Evolutionary conservation across 2,329 filamentous ascomycete species (phyloP).

Genomic region (Exophiala aquamarina): DNA sequence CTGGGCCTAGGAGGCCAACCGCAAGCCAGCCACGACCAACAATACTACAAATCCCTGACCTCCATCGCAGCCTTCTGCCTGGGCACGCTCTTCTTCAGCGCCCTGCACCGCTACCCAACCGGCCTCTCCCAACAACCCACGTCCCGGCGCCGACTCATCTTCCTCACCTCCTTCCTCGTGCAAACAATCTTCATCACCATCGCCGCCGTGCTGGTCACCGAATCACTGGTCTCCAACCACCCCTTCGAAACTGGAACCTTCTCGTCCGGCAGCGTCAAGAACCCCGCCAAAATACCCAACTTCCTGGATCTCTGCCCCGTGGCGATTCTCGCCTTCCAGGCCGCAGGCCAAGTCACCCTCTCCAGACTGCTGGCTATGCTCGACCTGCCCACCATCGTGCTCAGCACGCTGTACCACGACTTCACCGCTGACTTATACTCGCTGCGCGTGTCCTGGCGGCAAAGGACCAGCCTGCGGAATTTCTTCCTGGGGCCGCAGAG

Average conservation of each 20-base stretch:
- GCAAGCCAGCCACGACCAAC: slow-evolving; percentile 36
- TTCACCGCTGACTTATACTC: slow-evolving; percentile 42
- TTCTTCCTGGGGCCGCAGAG: slow-evolving; percentile 26
- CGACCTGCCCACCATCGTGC: slow-evolving; percentile 47
- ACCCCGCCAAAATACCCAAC: slow-evolving; percentile 14
- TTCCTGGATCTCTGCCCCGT: slow-evolving; percentile 37
- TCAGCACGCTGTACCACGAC: slow-evolving; percentile 49
- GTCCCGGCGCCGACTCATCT: slow-evolving; percentile 37
- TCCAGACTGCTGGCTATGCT: slow-evolving; percentile 42
- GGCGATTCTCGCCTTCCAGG: slow-evolving; percentile 41
- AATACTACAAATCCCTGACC: slow-evolving; percentile 45
- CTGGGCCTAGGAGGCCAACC: slow-evolving; percentile 43
- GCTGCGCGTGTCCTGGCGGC: slow-evolving; percentile 33
- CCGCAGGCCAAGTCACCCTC: slow-evolving; percentile 43
- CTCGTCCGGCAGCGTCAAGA: slow-evolving; percentile 23
- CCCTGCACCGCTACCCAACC: slow-evolving; percentile 33
- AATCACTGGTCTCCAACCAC: slow-evolving; percentile 32
- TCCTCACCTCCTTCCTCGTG: slow-evolving; percentile 40
- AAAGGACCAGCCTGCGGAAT: slow-evolving; percentile 40
- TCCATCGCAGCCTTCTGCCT: slow-evolving; percentile 40
- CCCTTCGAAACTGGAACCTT: slow-evolving; percentile 26
- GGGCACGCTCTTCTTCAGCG: slow-evolving; percentile 42
- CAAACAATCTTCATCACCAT: slow-evolving; percentile 38
- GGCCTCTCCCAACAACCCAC: slow-evolving; percentile 33
- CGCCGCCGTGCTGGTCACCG: slow-evolving; percentile 38